Conservation (phyloP, 2,329 filamentous ascomycete genomes). For the Ceratocystis ficicola region DNA sequence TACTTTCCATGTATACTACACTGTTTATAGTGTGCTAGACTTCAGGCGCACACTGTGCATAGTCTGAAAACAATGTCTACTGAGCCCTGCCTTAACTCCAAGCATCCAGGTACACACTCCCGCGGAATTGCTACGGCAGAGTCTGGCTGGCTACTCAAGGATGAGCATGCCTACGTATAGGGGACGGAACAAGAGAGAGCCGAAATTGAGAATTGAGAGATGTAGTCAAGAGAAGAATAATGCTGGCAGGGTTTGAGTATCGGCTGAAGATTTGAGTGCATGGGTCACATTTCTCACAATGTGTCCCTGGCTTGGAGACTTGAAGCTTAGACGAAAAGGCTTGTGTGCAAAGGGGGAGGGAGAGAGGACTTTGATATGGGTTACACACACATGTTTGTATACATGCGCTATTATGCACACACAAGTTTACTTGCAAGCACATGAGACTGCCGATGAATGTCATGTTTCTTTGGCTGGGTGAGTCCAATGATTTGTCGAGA, state of each 20-base stretch:
- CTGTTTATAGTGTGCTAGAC: too few species aligned
- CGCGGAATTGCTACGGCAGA: too few species aligned
- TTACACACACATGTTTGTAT: background rate
- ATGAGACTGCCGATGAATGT: background rate
- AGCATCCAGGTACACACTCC: too few species aligned
- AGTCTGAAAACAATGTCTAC: too few species aligned
- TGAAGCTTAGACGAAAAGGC: background rate
- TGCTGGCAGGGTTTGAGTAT: background rate
- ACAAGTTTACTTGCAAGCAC: too few species aligned
- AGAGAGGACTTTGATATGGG: background rate
- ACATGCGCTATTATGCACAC: background rate
- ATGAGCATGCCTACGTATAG: background rate
- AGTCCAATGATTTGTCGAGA: too few species aligned
- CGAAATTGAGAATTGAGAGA: too few species aligned
- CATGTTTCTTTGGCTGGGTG: background rate
- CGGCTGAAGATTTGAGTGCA: background rate
- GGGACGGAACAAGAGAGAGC: background rate
- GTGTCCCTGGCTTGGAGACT: background rate
- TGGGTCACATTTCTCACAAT: background rate
- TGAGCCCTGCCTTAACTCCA: too few species aligned
- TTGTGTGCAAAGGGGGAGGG: background rate
- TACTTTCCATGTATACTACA: too few species aligned
- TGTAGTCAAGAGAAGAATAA: background rate
- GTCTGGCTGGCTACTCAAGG: too few species aligned
- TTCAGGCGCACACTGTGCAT: too few species aligned